Evolutionary conservation across 371 early-diverging fungal genomes (phyloP).

Genomic region (Syncephalastrum monosporum): DNA sequence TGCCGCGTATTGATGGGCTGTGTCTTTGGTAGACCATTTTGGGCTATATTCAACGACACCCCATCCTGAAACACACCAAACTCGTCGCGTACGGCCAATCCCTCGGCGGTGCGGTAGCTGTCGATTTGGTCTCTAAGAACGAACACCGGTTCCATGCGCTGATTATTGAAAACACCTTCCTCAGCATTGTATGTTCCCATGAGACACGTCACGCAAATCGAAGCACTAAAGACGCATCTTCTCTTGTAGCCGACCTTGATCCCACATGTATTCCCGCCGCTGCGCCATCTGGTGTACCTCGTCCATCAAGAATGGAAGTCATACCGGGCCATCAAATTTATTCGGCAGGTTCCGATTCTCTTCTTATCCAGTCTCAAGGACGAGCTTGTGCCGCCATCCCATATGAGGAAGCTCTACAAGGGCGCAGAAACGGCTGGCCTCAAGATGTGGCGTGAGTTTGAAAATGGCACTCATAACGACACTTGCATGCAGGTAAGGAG

Average conservation of each 20-base stretch:
- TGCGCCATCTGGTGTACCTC: conserved; percentile 73
- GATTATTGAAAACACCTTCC: conserved; percentile 94
- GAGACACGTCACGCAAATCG: neutral
- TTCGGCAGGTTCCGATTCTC: conserved; percentile 74
- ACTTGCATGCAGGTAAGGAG: conserved; percentile 64
- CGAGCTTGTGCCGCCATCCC: conserved; percentile 85
- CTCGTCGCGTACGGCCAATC: conserved; percentile 92
- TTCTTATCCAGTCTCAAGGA: conserved; percentile 83
- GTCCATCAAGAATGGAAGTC: conserved; percentile 91
- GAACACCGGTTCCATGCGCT: conserved; percentile 75
- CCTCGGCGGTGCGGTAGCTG: conserved; percentile 95
- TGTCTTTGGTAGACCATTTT: conserved; percentile 65
- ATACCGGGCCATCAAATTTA: conserved; percentile 64
- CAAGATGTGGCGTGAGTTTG: conserved; percentile 67
- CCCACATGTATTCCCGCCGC: conserved; percentile 79
- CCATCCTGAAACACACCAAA: conserved; percentile 69
- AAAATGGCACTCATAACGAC: conserved; percentile 91
- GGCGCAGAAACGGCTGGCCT: conserved; percentile 57
- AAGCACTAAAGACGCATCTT: neutral
- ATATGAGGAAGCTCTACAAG: conserved; percentile 80
- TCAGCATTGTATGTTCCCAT: conserved; percentile 66
- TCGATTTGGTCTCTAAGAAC: conserved; percentile 75
- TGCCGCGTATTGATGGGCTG: conserved; percentile 2
- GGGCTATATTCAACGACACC: conserved; percentile 78
- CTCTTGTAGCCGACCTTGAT: conserved; percentile 74